A percentile compares a stretch with the other conserved stretches of the same genome.
Conservation (phyloP, 164 flowering plant species). For the Tetracentron sinense region DNA sequence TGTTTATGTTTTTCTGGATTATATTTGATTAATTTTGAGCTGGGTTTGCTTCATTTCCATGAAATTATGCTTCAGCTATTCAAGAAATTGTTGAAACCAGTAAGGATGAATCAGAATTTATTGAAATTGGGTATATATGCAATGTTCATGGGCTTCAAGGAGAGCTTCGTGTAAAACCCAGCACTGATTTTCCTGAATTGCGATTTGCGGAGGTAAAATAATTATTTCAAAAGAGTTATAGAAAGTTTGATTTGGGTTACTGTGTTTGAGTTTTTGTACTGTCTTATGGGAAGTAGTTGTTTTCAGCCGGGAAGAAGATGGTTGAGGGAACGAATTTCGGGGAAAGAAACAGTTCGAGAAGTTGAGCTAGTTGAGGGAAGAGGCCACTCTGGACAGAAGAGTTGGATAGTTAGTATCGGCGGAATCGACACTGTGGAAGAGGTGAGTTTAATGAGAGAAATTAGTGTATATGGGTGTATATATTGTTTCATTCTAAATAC, state of each 20-base stretch:
- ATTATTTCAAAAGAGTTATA: neutral
- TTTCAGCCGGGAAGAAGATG: constrained; percentile 85
- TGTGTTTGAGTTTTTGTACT: neutral
- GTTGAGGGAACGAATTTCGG: constrained; percentile 58
- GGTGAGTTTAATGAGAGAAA: constrained; percentile 30
- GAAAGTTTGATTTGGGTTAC: no score
- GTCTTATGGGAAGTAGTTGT: neutral
- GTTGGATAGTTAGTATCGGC: constrained; percentile 68
- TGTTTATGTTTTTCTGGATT: no score
- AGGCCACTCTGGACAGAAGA: constrained; percentile 65
- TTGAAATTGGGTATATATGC: constrained; percentile 68
- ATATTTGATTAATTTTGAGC: no score
- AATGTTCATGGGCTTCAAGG: constrained; percentile 82
- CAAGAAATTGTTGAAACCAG: constrained; percentile 35
- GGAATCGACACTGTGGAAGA: constrained; percentile 64
- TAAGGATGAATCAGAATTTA: constrained; percentile 35
- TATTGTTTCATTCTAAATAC: no score
- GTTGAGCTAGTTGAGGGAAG: constrained; percentile 80
- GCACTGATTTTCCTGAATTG: constrained; percentile 76
- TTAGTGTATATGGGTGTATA: constrained; percentile 5
- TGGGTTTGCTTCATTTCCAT: neutral
- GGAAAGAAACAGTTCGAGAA: constrained; percentile 60
- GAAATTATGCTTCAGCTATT: constrained; percentile 24
- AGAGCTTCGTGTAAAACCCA: constrained; percentile 68
- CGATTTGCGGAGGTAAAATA: constrained; percentile 65